These are phyloP conservation scores for Trypanosoma melophagium DNA, from an alignment of 208 protist species.

Conservation along the genomic window DNA sequence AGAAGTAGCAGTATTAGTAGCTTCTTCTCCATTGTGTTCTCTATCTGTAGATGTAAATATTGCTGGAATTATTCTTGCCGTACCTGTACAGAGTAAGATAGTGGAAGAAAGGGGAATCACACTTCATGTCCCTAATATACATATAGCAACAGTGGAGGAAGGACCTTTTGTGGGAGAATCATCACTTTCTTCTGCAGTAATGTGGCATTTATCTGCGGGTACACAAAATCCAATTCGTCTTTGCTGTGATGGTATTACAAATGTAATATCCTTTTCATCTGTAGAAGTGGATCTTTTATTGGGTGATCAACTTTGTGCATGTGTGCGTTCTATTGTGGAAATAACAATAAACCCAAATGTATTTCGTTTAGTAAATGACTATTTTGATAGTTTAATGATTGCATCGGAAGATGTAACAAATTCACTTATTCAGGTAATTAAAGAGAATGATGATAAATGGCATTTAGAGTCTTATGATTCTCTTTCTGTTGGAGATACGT, in stretches of 20 bases:
- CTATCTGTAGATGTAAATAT: constrained; percentile 9
- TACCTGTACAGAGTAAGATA: not conserved
- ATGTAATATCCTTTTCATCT: constrained; percentile 49
- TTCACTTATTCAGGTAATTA: not conserved
- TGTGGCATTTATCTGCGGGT: constrained; percentile 12
- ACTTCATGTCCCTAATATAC: constrained; percentile 10
- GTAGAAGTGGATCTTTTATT: constrained; percentile 41
- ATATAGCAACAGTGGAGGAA: not conserved
- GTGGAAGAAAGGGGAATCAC: not conserved
- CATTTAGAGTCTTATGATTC: not conserved
- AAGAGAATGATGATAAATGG: constrained; percentile 17
- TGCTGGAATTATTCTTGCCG: constrained; percentile 5
- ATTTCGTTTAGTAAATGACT: constrained; percentile 50
- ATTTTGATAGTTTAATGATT: constrained; percentile 18
- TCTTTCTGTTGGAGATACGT: constrained; percentile 8
- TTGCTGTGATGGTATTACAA: constrained; percentile 20
- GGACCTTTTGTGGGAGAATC: not conserved
- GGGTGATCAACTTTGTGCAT: constrained; percentile 32
- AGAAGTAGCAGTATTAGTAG: not conserved
- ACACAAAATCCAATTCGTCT: constrained; percentile 9
- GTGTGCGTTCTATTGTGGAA: constrained; percentile 43
- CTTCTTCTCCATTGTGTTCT: not conserved
- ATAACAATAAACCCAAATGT: constrained; percentile 46
- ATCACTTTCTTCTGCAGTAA: not conserved
- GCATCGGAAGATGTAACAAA: not conserved